Conservation (phyloP, 2,329 filamentous ascomycete species). For the Fusarium drepaniforme region DNA sequence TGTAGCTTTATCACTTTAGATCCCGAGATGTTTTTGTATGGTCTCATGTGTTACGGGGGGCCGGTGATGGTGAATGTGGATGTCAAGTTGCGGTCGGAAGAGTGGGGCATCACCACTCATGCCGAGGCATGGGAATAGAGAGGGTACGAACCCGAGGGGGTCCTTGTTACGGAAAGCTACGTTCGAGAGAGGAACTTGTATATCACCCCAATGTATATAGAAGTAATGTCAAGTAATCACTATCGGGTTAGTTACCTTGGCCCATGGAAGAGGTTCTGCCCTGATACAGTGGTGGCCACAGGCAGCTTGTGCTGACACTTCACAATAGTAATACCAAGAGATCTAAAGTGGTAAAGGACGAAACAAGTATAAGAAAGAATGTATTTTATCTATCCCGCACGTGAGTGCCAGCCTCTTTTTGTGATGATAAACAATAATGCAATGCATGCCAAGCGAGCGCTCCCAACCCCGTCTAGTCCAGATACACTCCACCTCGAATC, state of each 20-base stretch:
- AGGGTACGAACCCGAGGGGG: not conserved
- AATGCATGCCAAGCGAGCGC: not conserved
- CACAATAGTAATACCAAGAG: not conserved
- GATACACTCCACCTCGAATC: not conserved
- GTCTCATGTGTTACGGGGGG: not conserved
- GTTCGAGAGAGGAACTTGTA: not conserved
- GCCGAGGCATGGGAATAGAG: constrained; percentile 16
- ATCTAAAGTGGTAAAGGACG: not conserved
- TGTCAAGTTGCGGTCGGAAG: constrained; percentile 13
- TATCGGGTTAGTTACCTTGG: not conserved
- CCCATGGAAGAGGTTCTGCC: not conserved
- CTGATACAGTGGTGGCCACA: not conserved
- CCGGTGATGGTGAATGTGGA: not conserved
- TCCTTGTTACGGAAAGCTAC: not conserved
- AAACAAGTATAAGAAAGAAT: not conserved
- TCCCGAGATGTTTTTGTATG: not conserved
- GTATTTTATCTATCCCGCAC: not conserved
- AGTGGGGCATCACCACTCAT: constrained; percentile 29
- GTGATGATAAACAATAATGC: not conserved
- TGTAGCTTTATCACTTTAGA: not conserved
- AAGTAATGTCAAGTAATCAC: not conserved
- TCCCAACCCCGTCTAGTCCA: not conserved
- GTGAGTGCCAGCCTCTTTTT: not conserved
- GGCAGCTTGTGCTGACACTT: not conserved
- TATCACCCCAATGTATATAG: not conserved